Evolutionary conservation across 495 filamentous ascomycete genomes (phyloP).

Genomic region (Penicillium maclennaniae): DNA sequence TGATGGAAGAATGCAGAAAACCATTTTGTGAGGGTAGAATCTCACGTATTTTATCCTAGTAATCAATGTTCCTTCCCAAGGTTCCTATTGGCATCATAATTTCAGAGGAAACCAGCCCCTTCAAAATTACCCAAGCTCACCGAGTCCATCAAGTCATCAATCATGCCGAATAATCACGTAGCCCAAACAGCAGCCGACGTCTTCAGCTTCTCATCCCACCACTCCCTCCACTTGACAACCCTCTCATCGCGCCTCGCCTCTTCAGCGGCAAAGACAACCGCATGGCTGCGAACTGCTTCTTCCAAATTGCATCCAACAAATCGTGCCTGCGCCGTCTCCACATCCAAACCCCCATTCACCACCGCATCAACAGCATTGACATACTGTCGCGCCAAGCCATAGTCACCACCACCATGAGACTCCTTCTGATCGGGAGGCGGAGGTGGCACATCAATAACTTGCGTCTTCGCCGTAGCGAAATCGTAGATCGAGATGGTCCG

Average conservation of each 20-base stretch:
- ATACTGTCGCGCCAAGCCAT: conserved; percentile 74
- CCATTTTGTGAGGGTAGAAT: conserved; percentile 9
- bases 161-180: conserved; percentile 3
- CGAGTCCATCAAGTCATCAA: neutral
- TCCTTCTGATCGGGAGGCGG: conserved; percentile 37
- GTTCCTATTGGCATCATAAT: neutral
- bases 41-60: conserved; percentile 10
- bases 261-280: conserved; percentile 91
- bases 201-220: conserved; percentile 62
- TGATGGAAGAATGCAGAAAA: conserved; percentile 17
- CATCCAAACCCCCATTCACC: conserved; percentile 61
- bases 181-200: conserved; percentile 12
- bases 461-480: conserved; percentile 31
- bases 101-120: neutral
- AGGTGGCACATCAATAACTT: conserved; percentile 27
- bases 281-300: conserved; percentile 84
- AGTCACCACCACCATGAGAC: conserved; percentile 83
- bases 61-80: conserved; percentile 11
- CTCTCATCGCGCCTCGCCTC: conserved; percentile 67
- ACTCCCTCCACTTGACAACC: conserved; percentile 71
- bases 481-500: conserved; percentile 38
- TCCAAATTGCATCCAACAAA: conserved; percentile 78
- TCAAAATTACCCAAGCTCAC: neutral
- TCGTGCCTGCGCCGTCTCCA: conserved; percentile 67
- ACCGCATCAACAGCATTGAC: conserved; percentile 77